A percentile compares a stretch with the other conserved stretches of the same genome.
phyloP scores from a whole-genome alignment of 1,284 basidiomycete genomes.

The Melampsora americana region DNA sequence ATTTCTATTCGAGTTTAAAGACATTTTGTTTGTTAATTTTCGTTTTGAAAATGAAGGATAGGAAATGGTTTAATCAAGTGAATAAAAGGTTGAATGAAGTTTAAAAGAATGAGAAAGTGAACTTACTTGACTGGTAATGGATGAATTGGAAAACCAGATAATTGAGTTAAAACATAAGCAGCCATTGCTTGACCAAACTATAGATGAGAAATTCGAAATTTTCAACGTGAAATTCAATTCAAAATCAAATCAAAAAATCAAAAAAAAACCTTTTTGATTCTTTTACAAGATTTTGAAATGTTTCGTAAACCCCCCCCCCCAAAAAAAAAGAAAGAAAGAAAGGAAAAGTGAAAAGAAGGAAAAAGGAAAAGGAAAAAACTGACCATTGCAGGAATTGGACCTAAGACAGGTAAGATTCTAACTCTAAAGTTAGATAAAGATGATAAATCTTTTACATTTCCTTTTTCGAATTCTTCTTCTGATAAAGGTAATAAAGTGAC shows the following conservation, averaged over 20 bases:
- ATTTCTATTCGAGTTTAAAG: slow-evolving; percentile 58
- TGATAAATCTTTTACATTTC: slow-evolving; percentile 82
- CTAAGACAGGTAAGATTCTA: slow-evolving; percentile 79
- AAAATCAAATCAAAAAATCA: background rate
- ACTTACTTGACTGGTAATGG: slow-evolving; percentile 70
- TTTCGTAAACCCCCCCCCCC: too few relatives aligned
- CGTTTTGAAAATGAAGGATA: background rate
- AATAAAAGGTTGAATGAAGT: too few relatives aligned
- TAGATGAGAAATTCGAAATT: slow-evolving; percentile 58
- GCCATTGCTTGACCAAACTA: slow-evolving; percentile 79
- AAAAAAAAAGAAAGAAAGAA: too few relatives aligned
- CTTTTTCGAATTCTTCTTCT: slow-evolving; percentile 87
- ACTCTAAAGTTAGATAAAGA: slow-evolving; percentile 92
- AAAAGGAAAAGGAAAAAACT: slow-evolving; percentile 70
- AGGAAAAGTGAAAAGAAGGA: slow-evolving; percentile 62
- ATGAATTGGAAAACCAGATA: slow-evolving; percentile 75
- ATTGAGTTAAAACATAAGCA: slow-evolving; percentile 76
- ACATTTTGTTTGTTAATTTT: background rate
- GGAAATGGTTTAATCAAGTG: background rate
- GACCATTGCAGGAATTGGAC: slow-evolving; percentile 55
- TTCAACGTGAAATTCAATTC: too few relatives aligned
- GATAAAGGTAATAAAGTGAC: slow-evolving; percentile 83
- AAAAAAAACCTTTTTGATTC: background rate
- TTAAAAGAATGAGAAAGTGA: too few relatives aligned
- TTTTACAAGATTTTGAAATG: too few relatives aligned